phyloP scores from a whole-genome alignment of 176 grass and related monocot species.

The Themeda triandra region DNA sequence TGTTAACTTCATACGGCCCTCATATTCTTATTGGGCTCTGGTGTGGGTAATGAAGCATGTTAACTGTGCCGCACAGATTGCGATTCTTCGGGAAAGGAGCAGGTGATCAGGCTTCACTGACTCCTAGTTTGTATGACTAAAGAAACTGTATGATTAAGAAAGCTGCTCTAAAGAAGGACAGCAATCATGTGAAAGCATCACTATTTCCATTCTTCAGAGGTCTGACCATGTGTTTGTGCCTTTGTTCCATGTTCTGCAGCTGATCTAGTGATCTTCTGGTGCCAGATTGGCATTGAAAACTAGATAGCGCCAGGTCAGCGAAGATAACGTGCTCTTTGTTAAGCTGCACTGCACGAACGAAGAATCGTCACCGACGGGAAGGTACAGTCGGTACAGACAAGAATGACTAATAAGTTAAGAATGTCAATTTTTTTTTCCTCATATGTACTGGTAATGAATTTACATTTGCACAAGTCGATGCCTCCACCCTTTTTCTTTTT shows the following conservation, averaged over 20 bases:
- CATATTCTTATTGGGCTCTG: background rate
- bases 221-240: background rate
- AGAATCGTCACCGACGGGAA: background rate
- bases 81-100: background rate
- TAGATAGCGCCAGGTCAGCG: background rate
- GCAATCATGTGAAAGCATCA: background rate
- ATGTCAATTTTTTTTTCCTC: background rate
- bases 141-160: background rate
- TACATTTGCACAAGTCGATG: slow-evolving; percentile 49
- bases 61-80: background rate
- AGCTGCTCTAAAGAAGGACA: background rate
- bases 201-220: background rate
- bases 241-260: background rate
- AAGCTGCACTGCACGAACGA: background rate
- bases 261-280: background rate
- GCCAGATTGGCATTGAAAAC: background rate
- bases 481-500: slow-evolving; percentile 11
- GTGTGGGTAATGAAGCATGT: background rate
- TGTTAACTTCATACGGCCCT: background rate
- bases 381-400: background rate
- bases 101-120: background rate
- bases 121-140: background rate
- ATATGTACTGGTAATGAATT: slow-evolving; percentile 38
- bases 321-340: background rate
- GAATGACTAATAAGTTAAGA: slow-evolving; percentile 21